These are phyloP conservation scores for Triticum monococcum DNA, from an alignment of 176 grass and related monocot species.

Conservation along the genomic window DNA sequence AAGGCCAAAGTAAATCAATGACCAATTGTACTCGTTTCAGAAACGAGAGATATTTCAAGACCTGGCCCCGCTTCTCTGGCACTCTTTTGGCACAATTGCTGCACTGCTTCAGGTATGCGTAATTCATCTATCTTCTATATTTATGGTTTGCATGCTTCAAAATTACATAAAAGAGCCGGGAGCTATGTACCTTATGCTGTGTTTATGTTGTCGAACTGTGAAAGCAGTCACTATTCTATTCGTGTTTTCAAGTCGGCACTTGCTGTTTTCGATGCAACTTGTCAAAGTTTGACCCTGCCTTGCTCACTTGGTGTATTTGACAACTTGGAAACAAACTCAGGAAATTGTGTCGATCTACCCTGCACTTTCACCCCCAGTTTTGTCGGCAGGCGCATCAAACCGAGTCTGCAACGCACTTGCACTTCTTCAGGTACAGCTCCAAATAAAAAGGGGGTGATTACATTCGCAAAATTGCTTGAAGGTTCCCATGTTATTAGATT, in stretches of 20 bases:
- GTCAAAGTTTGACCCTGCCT: not conserved
- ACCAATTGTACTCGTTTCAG: conserved; percentile 20
- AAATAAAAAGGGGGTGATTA: not conserved
- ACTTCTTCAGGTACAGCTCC: conserved; percentile 81
- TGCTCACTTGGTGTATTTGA: conserved; percentile 2
- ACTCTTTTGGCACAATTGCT: conserved; percentile 89
- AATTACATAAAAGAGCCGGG: not conserved
- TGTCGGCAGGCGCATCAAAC: conserved; percentile 86
- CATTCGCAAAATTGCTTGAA: not conserved
- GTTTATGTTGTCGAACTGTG: not conserved
- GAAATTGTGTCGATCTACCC: conserved; percentile 97
- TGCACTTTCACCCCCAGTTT: conserved; percentile 83
- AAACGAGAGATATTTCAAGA: conserved; percentile 96
- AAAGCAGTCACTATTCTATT: not conserved
- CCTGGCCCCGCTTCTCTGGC: conserved; percentile 82
- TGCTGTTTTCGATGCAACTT: not conserved
- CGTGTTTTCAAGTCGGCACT: conserved; percentile 1
- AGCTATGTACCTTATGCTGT: not conserved
- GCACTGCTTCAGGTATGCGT: conserved; percentile 80
- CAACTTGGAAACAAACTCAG: conserved; percentile 43
- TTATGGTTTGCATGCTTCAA: conserved; percentile 14
- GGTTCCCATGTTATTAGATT: not conserved
- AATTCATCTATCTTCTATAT: not conserved
- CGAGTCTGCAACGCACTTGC: conserved; percentile 97
- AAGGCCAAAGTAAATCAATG: not conserved